Evolutionary conservation across 2,329 filamentous ascomycete genomes (phyloP).

Genomic region (Westerdykella aurantiaca): DNA sequence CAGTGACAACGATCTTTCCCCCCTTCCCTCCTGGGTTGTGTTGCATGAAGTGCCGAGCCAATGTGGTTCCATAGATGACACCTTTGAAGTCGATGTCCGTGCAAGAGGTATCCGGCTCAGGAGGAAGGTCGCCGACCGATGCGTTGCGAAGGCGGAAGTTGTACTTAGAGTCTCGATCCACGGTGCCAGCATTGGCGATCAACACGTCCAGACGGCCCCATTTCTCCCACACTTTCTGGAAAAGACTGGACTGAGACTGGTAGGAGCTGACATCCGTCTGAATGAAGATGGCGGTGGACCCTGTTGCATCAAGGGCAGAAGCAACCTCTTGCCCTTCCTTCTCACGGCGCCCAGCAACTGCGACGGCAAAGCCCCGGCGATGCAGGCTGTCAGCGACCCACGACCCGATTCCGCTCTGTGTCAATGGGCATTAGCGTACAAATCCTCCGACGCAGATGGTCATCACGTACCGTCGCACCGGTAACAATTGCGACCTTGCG

Average conservation of each 20-base stretch:
- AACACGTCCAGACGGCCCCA: constrained; percentile 47
- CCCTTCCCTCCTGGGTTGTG: constrained; percentile 40
- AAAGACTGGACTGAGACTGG: constrained; percentile 40
- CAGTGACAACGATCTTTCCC: constrained; percentile 43
- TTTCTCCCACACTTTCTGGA: constrained; percentile 39
- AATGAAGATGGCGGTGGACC: constrained; percentile 40
- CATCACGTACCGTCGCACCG: constrained; percentile 37
- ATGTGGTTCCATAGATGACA: constrained; percentile 44
- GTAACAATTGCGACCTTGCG: constrained; percentile 38
- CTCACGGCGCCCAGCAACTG: constrained; percentile 38
- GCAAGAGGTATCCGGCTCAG: constrained; percentile 40
- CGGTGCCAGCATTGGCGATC: constrained; percentile 48
- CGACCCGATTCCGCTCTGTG: constrained; percentile 46
- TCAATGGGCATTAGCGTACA: constrained; percentile 1
- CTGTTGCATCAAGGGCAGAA: constrained; percentile 11
- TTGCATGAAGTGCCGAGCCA: constrained; percentile 51
- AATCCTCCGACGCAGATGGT: not conserved
- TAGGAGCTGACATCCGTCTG: constrained; percentile 45
- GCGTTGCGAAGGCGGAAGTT: constrained; percentile 31
- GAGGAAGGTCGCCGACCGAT: constrained; percentile 32
- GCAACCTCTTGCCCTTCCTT: constrained; percentile 30
- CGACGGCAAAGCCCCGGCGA: constrained; percentile 33
- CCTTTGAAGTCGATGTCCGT: constrained; percentile 49
- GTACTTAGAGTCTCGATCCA: constrained; percentile 44
- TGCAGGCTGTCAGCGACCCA: constrained; percentile 39